Percentiles rank a stretch among this genome's conserved stretches.
phyloP scores from a whole-genome alignment of 1,139 yeast genomes.

The Geotrichum bryndzae region DNA sequence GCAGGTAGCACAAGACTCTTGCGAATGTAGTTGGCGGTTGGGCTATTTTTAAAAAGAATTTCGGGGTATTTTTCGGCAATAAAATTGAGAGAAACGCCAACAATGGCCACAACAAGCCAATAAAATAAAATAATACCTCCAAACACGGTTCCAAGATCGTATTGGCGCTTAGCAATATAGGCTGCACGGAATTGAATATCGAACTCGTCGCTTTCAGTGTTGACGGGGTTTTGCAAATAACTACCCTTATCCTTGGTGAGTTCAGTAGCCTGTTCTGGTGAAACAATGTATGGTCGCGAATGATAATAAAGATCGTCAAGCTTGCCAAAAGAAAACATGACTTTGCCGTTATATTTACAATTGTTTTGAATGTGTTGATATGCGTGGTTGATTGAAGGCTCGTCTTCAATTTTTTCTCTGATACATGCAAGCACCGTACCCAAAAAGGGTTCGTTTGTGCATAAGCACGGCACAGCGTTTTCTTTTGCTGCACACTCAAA shows the following conservation, averaged over 20 bases:
- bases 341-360: slow-evolving; percentile 16
- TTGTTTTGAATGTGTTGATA: slow-evolving; percentile 12
- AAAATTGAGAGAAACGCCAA: slow-evolving; percentile 22
- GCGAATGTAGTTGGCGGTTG: slow-evolving; percentile 24
- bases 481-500: slow-evolving; percentile 14
- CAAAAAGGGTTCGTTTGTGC: slow-evolving; percentile 14
- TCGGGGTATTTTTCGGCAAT: slow-evolving; percentile 20
- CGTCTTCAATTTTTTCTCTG: slow-evolving; percentile 10
- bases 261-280: not conserved
- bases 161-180: slow-evolving; percentile 16
- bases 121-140: slow-evolving; percentile 27
- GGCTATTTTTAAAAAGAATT: slow-evolving; percentile 17
- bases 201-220: slow-evolving; percentile 8
- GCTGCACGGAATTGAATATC: slow-evolving; percentile 14
- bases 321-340: slow-evolving; percentile 11
- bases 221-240: slow-evolving; percentile 1
- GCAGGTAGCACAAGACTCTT: slow-evolving; percentile 34
- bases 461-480: slow-evolving; percentile 9
- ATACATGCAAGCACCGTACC: slow-evolving; percentile 16
- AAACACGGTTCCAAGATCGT: slow-evolving; percentile 33
- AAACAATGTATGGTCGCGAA: slow-evolving; percentile 1
- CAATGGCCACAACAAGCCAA: slow-evolving; percentile 25
- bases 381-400: slow-evolving; percentile 12
- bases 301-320: slow-evolving; percentile 17
- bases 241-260: not conserved